Evolutionary conservation across 805 yeast genomes (phyloP), one percentile per base, ranked within the genome.

Genomic region (Saccharomycopsis guyanensis): DNA sequence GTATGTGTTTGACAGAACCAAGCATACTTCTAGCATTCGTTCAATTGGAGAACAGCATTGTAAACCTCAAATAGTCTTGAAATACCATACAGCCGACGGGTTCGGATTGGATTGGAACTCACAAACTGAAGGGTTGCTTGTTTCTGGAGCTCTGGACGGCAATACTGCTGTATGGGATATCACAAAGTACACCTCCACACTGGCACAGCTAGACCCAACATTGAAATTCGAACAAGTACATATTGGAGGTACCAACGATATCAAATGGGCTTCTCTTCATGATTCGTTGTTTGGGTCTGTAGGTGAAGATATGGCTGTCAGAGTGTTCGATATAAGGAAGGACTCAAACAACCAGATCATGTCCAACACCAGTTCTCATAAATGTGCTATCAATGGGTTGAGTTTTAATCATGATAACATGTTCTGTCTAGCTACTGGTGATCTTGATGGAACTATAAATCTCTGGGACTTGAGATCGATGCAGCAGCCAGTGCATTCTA

Each of bases 81-180:
- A 56, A 4, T 65, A 64, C 10, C 68, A 72, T 52, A 51, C 57
- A 3, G 59, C 64, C 13, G 95, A 84, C 52, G 80, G 82, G 0
- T 77, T 80, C 60, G 86, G 89, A 0, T 55, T 86, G 3, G 75
- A 76, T 47, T 89, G 96, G 96, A 87, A 86, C 57, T 59, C 61
- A 7, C 73, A 71, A 43, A 65, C 59, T 15, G 82, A 82, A 56
- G 94, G 89, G 0, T 59, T 62, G 3, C 57, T 85, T 31, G 67
- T 80, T 0, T 65, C 82, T 1, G 85, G 81, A 2, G 73, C 85
- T 19, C 71, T 78, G 55, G 80, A 74, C 51, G 93, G 93, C 2
- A 57, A 68, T 4, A 63, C 86, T 2, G 76, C 76, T 20, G 53
- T 84, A 2, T 86, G 84, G 80, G 91, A 89, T 58, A 63, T 89